phyloP scores from a whole-genome alignment of 2,329 filamentous ascomycete genomes.

The Tetracladium maxilliforme region DNA sequence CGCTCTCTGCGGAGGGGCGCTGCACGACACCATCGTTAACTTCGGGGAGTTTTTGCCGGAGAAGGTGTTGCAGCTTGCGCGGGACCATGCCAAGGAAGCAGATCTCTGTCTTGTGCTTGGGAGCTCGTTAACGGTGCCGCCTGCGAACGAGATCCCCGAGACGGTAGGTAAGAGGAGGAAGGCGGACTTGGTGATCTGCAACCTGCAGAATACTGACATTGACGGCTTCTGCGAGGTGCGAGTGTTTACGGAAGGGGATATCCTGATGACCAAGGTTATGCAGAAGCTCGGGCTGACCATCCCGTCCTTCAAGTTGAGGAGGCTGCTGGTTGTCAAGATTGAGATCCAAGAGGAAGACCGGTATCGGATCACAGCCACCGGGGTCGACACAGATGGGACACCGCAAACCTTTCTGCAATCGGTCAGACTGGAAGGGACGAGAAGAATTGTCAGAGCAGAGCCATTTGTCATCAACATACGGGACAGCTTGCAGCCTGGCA shows the following conservation, averaged over 20 bases:
- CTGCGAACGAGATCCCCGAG: constrained; percentile 24
- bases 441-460: constrained; percentile 18
- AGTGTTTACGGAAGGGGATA: constrained; percentile 19
- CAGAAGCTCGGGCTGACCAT: constrained; percentile 18
- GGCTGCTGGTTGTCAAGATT: constrained; percentile 15
- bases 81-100: constrained; percentile 20
- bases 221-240: constrained; percentile 18
- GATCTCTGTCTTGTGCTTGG: constrained; percentile 30
- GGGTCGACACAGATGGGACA: constrained; percentile 24
- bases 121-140: constrained; percentile 26
- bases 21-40: constrained; percentile 29
- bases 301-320: constrained; percentile 20
- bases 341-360: constrained; percentile 8
- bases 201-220: constrained; percentile 26
- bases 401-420: constrained; percentile 23
- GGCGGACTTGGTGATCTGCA: constrained; percentile 25
- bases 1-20: constrained; percentile 17
- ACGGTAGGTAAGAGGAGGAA: constrained; percentile 13
- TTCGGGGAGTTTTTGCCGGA: constrained; percentile 23
- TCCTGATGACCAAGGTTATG: constrained; percentile 24
- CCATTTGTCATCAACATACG: constrained; percentile 22
- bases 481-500: constrained; percentile 9
- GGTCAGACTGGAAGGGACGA: constrained; percentile 20
- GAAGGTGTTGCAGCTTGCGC: constrained; percentile 16
- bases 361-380: constrained; percentile 14